phyloP scores from a whole-genome alignment of 2,329 filamentous ascomycete species.

The Stagonosporopsis tanaceti region DNA sequence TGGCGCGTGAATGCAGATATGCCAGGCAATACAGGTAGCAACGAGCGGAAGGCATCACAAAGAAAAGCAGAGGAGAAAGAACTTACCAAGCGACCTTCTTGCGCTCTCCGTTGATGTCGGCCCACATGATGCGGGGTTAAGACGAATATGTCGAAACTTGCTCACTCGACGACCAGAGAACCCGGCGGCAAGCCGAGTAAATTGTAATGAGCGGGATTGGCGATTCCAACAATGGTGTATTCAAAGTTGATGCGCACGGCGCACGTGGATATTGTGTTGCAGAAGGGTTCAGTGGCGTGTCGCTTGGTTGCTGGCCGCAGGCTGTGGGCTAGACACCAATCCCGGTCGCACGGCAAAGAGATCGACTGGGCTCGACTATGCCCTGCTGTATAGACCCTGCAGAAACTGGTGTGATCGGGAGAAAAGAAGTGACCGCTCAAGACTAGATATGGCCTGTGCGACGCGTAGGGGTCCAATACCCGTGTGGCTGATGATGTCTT shows the following conservation, averaged over 20 bases:
- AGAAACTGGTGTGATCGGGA: slow-evolving; percentile 4
- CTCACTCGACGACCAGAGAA: slow-evolving; percentile 34
- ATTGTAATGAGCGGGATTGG: slow-evolving; percentile 29
- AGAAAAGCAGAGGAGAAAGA: background rate
- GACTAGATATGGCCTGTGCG: slow-evolving; percentile 28
- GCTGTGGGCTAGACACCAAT: slow-evolving; percentile 24
- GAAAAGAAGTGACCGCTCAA: slow-evolving; percentile 23
- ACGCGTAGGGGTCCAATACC: slow-evolving; percentile 33
- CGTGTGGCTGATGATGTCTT: slow-evolving; percentile 29
- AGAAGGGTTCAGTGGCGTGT: slow-evolving; percentile 37
- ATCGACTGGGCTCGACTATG: slow-evolving; percentile 34
- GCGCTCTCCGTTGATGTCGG: slow-evolving; percentile 70
- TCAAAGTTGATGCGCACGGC: slow-evolving; percentile 27
- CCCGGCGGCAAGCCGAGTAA: slow-evolving; percentile 28
- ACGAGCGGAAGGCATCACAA: background rate
- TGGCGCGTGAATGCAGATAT: background rate
- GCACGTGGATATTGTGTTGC: slow-evolving; percentile 39
- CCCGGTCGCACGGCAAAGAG: slow-evolving; percentile 32
- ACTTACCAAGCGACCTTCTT: slow-evolving; percentile 79
- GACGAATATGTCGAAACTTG: slow-evolving; percentile 37
- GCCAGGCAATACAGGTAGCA: background rate
- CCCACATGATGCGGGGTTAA: slow-evolving; percentile 62
- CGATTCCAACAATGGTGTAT: slow-evolving; percentile 26
- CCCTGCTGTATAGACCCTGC: slow-evolving; percentile 21
- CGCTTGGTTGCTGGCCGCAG: slow-evolving; percentile 25